These are phyloP conservation scores for Phaeolepiota aurea DNA, from an alignment of 768 basidiomycete species.

Conservation along the genomic window DNA sequence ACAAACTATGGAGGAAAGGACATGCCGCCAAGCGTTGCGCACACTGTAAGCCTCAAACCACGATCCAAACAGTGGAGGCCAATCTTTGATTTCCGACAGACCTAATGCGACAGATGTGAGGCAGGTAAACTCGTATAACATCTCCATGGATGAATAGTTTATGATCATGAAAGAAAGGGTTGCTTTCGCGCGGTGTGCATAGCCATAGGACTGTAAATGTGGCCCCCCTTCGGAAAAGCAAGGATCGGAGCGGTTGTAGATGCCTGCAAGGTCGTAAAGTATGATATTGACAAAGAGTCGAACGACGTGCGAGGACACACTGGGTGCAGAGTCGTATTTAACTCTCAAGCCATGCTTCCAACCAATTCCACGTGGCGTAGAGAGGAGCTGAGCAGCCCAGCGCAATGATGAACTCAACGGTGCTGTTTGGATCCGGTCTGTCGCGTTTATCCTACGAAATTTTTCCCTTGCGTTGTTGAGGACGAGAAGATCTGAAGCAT, in stretches of 20 bases:
- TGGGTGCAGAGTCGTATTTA: neutral
- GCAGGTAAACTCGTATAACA: neutral
- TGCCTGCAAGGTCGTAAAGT: neutral
- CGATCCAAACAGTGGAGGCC: neutral
- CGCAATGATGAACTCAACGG: no score
- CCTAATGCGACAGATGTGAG: no score
- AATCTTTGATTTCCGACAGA: neutral
- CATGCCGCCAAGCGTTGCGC: neutral
- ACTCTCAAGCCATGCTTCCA: neutral
- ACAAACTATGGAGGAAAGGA: neutral
- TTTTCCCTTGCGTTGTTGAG: slow-evolving; percentile 18
- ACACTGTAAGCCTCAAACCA: neutral
- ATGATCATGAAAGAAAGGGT: neutral
- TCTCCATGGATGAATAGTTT: neutral
- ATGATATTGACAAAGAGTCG: neutral
- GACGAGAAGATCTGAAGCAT: slow-evolving; percentile 8
- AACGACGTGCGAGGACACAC: neutral
- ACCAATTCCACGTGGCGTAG: neutral
- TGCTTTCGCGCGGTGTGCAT: neutral
- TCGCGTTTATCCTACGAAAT: slow-evolving; percentile 11
- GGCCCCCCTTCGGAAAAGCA: neutral
- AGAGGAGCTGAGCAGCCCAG: neutral
- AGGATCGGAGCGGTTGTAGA: neutral
- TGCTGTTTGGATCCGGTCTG: no score
- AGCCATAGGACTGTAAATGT: neutral